phyloP scores from a whole-genome alignment of 1,284 basidiomycete genomes.

The Sporisorium iseilematis-ciliati region DNA sequence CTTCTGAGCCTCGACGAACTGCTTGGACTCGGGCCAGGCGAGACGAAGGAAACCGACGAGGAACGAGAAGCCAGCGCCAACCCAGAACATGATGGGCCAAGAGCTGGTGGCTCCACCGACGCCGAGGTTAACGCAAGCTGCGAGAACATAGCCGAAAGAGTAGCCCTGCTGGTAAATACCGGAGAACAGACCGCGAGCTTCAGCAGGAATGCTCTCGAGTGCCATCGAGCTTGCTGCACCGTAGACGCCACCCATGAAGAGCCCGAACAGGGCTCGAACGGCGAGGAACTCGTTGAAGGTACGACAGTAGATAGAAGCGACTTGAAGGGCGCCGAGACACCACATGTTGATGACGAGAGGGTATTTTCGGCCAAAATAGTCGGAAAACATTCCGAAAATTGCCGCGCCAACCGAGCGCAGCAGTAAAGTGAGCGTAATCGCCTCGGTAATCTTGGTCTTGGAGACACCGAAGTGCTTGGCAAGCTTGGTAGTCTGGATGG shows the following conservation, averaged over 20 bases:
- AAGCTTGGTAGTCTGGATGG: conserved; percentile 53
- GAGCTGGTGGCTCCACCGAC: conserved; percentile 41
- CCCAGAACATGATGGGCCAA: conserved; percentile 58
- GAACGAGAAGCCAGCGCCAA: conserved; percentile 52
- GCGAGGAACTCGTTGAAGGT: conserved; percentile 53
- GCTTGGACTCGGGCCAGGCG: conserved; percentile 56
- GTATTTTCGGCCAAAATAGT: conserved; percentile 72
- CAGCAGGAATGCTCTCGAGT: conserved; percentile 51
- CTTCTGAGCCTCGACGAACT: conserved; percentile 52
- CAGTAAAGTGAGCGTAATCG: conserved; percentile 53
- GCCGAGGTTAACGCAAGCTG: conserved; percentile 54
- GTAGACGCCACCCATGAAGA: conserved; percentile 57
- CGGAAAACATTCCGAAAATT: conserved; percentile 51
- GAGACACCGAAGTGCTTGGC: conserved; percentile 46
- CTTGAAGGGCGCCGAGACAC: conserved; percentile 48
- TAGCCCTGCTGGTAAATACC: conserved; percentile 61
- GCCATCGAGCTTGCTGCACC: conserved; percentile 39
- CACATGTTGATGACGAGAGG: conserved; percentile 58
- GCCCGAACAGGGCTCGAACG: conserved; percentile 55
- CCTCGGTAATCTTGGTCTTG: conserved; percentile 50
- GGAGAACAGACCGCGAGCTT: conserved; percentile 50
- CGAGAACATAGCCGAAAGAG: conserved; percentile 55
- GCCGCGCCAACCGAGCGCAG: conserved; percentile 56
- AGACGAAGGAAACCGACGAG: conserved; percentile 47
- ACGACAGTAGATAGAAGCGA: conserved; percentile 46